phyloP scores from a whole-genome alignment of 192 early-diverging fungal genomes.

The Linnemannia zychae region DNA sequence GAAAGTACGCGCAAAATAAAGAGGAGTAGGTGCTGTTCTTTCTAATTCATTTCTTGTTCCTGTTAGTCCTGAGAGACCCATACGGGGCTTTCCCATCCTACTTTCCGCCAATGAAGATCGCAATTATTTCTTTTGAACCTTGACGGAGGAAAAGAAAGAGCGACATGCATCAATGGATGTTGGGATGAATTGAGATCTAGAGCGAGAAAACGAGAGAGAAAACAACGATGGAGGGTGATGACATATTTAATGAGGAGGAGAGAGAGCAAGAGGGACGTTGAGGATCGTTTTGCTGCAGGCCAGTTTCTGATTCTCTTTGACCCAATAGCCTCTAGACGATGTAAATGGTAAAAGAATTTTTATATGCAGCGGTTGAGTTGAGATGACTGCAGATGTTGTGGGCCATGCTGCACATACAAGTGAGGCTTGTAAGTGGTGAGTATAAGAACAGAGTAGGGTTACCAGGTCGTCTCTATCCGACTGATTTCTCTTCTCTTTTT shows the following conservation, averaged over 20 bases:
- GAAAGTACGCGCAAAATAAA: neutral
- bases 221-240: neutral
- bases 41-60: neutral
- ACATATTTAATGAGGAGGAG: neutral
- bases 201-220: neutral
- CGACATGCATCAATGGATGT: neutral
- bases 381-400: neutral
- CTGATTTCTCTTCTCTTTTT: neutral
- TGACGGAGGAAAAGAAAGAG: slow-evolving; percentile 2
- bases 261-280: neutral
- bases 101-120: neutral
- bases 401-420: no score
- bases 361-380: neutral
- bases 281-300: neutral
- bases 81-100: neutral
- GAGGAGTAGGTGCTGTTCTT: neutral
- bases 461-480: neutral
- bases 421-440: no score
- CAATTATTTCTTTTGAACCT: neutral
- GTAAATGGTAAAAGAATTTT: no score
- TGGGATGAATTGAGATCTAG: neutral
- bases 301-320: slow-evolving; percentile 22
- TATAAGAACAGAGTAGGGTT: slow-evolving; percentile 1
- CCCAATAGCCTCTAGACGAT: neutral
- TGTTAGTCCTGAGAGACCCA: slow-evolving; percentile 7